These are phyloP conservation scores for Nidularia sp. DNA, from an alignment of 768 basidiomycete species.

Conservation along the genomic window DNA sequence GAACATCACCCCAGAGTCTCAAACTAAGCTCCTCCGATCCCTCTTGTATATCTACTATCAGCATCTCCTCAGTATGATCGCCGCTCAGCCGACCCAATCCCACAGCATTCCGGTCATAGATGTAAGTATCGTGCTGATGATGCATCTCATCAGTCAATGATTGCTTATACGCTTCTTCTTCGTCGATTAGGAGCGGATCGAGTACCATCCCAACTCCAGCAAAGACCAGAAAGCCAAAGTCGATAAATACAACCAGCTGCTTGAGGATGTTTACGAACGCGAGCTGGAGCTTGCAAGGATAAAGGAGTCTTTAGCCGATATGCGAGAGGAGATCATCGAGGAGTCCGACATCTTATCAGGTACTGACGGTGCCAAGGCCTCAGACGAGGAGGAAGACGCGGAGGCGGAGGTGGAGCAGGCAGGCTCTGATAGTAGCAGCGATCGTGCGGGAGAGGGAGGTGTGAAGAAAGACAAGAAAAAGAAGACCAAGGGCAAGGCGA, in stretches of 20 bases:
- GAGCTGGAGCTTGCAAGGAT: slow-evolving; percentile 26
- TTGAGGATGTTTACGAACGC: slow-evolving; percentile 29
- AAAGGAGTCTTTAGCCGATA: slow-evolving; percentile 23
- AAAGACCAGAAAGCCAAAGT: slow-evolving; percentile 24
- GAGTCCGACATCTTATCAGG: slow-evolving; percentile 9
- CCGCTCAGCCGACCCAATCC: slow-evolving; percentile 5
- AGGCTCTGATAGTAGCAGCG: slow-evolving; percentile 1
- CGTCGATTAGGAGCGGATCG: slow-evolving; percentile 21
- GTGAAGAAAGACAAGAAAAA: slow-evolving; percentile 1
- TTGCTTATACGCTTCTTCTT: too few species aligned
- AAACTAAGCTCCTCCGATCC: background rate
- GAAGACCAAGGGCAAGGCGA: slow-evolving; percentile 1
- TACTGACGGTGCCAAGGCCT: background rate
- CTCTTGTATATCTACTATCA: background rate
- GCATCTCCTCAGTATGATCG: slow-evolving; percentile 2
- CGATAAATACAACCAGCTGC: slow-evolving; percentile 25
- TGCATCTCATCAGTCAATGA: too few species aligned
- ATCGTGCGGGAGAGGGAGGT: background rate
- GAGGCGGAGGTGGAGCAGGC: background rate
- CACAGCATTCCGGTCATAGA: slow-evolving; percentile 31
- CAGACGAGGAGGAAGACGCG: background rate
- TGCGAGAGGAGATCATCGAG: slow-evolving; percentile 25
- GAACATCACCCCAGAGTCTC: background rate
- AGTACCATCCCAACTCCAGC: slow-evolving; percentile 14
- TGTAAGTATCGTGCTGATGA: slow-evolving; percentile 11